These are phyloP conservation scores for Geosmithia morbida DNA, from an alignment of 2,329 filamentous ascomycete genomes.

Conservation along the genomic window DNA sequence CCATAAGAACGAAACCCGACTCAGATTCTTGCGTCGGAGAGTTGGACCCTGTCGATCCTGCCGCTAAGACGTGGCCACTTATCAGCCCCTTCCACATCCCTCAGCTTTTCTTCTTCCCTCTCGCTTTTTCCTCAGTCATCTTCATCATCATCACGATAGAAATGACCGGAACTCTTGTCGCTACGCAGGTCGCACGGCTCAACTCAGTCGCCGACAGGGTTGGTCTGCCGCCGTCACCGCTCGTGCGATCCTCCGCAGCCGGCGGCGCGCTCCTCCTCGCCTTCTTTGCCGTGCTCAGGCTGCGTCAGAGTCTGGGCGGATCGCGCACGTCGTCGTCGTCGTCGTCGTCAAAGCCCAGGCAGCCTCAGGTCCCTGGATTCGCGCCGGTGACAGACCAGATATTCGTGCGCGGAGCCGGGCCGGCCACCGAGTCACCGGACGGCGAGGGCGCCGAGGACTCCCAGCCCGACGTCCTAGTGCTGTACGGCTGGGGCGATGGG, in stretches of 20 bases:
- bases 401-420: constrained; percentile 23
- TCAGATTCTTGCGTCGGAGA: no score
- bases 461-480: constrained; percentile 30
- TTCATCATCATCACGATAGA: neutral
- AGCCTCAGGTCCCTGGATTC: constrained; percentile 25
- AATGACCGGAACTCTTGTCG: neutral
- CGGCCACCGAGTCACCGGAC: constrained; percentile 2
- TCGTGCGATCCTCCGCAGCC: neutral
- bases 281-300: constrained; percentile 1
- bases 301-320: neutral
- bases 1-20: no score
- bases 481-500: constrained; percentile 45
- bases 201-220: neutral
- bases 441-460: constrained; percentile 1
- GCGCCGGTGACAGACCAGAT: constrained; percentile 30
- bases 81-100: neutral
- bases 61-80: neutral
- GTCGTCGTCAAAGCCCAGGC: constrained; percentile 4
- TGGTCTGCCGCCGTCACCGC: neutral
- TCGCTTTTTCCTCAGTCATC: neutral
- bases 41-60: neutral
- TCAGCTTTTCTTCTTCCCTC: neutral
- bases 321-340: neutral
- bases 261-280: constrained; percentile 2
- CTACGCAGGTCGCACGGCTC: neutral